Conservation (phyloP, 1,139 yeast species). For the Nakaseomyces kungkrabaensis region DNA sequence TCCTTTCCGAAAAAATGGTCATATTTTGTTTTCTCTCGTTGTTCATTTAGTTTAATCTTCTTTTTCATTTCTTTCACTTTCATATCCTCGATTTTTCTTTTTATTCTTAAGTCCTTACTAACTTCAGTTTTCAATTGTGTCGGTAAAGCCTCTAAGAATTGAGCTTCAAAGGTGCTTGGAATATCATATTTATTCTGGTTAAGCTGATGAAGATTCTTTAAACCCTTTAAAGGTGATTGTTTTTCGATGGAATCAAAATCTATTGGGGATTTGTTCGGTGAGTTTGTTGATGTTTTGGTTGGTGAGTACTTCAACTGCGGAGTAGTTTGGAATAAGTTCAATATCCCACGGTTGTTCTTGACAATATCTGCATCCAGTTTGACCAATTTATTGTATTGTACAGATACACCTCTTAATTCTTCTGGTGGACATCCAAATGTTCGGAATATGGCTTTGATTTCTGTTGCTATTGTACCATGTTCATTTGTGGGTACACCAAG, state of each 20-base stretch:
- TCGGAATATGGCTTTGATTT: slow-evolving; percentile 48
- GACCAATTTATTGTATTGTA: slow-evolving; percentile 50
- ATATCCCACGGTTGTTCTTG: slow-evolving; percentile 9
- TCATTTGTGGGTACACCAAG: slow-evolving; percentile 61
- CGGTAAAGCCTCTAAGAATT: slow-evolving; percentile 23
- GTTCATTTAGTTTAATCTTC: slow-evolving; percentile 25
- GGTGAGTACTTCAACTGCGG: background rate
- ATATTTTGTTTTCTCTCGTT: slow-evolving; percentile 20
- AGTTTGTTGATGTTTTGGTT: background rate
- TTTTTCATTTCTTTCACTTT: slow-evolving; percentile 14
- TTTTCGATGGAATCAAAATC: background rate
- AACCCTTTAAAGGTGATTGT: background rate
- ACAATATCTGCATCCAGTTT: slow-evolving; percentile 9
- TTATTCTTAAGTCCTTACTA: slow-evolving; percentile 23
- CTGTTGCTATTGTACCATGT: slow-evolving; percentile 50
- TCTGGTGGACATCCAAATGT: slow-evolving; percentile 48
- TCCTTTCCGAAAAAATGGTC: slow-evolving; percentile 20
- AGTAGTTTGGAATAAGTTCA: background rate
- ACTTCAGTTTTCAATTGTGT: slow-evolving; percentile 27
- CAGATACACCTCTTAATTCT: slow-evolving; percentile 72
- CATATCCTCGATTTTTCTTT: slow-evolving; percentile 30
- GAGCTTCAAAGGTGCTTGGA: slow-evolving; percentile 16
- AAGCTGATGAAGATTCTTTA: background rate
- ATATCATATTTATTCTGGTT: slow-evolving; percentile 1
- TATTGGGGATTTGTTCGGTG: slow-evolving; percentile 2